Percentiles rank a stretch among this genome's conserved stretches.
phyloP scores from a whole-genome alignment of 225 moss, liverwort and hornwort species.

The Sphagnum contortum region DNA sequence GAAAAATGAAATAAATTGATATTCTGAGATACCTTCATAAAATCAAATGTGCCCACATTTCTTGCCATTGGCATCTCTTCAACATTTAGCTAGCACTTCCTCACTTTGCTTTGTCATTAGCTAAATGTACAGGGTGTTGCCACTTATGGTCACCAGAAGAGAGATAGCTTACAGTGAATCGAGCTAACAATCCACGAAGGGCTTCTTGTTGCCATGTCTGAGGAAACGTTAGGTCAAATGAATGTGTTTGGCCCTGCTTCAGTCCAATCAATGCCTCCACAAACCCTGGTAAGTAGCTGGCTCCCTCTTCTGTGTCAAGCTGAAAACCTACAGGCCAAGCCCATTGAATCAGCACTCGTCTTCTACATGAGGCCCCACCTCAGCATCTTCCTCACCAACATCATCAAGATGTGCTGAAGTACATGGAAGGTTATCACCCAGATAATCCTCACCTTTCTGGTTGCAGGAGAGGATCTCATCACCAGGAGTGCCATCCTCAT shows the following conservation, averaged over 20 bases:
- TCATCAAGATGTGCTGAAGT: too few species aligned
- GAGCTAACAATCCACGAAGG: constrained; percentile 74
- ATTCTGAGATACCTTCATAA: neutral
- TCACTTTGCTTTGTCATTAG: too few species aligned
- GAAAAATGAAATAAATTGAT: neutral
- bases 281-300: constrained; percentile 90
- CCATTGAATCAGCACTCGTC: neutral
- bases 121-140: too few species aligned
- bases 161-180: constrained; percentile 2
- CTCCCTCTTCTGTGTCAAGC: constrained; percentile 88
- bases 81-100: too few species aligned
- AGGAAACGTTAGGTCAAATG: constrained; percentile 83
- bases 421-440: too few species aligned
- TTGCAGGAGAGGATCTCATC: constrained; percentile 87
- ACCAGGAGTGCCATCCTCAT: constrained; percentile 73
- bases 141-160: too few species aligned
- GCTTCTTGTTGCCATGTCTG: constrained; percentile 84
- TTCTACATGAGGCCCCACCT: neutral
- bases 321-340: constrained; percentile 58
- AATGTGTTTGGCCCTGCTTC: constrained; percentile 52
- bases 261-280: constrained; percentile 71
- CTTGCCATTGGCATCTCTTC: too few species aligned
- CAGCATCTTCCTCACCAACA: neutral
- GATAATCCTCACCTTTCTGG: constrained; percentile 57
- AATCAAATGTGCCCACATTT: too few species aligned